Conservation (phyloP, 345 rosid species). For the Turritis glabra region DNA sequence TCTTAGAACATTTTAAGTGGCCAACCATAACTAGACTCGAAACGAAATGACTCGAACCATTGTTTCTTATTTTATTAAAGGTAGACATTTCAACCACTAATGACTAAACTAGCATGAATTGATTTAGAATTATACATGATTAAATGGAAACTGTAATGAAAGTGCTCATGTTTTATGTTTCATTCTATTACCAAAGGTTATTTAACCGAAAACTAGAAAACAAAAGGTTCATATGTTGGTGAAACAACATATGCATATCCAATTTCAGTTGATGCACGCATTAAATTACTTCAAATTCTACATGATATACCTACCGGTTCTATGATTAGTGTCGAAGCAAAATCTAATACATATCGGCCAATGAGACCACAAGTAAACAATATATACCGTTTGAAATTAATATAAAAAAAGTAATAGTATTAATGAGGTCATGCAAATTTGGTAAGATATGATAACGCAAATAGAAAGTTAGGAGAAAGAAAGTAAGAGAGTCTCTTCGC, state of each 20-base stretch:
- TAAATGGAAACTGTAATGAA: background rate
- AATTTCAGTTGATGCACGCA: background rate
- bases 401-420: background rate
- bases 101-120: background rate
- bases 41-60: background rate
- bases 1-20: background rate
- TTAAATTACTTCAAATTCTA: background rate
- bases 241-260: background rate
- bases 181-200: too few species aligned
- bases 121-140: background rate
- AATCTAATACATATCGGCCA: background rate
- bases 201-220: too few species aligned
- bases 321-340: background rate
- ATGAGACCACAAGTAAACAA: background rate
- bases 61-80: too few species aligned
- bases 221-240: background rate
- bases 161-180: background rate
- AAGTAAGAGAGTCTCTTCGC: conserved; percentile 10
- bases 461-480: background rate
- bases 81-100: background rate
- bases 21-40: background rate
- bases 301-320: background rate
- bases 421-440: conserved; percentile 19
- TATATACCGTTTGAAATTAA: background rate
- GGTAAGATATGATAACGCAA: conserved; percentile 22